phyloP scores from a whole-genome alignment of 2,329 filamentous ascomycete species.

The Piedraia hortae region DNA sequence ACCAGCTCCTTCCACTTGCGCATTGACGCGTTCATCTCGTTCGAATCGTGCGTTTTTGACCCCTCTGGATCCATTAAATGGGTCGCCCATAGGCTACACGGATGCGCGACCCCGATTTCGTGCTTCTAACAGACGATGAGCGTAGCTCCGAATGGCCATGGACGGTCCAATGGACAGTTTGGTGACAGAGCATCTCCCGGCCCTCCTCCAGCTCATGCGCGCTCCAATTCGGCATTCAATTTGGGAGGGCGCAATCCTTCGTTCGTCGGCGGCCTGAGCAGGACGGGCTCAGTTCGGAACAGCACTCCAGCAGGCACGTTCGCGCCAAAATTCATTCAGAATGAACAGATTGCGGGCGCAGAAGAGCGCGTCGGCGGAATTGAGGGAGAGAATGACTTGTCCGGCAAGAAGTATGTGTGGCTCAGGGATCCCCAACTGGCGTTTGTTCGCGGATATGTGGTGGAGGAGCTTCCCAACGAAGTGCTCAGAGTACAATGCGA shows the following conservation, averaged over 20 bases:
- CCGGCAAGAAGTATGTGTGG: conserved; percentile 96
- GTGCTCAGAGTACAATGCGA: conserved; percentile 72
- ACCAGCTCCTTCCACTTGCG: too few species aligned
- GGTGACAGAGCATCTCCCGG: conserved; percentile 37
- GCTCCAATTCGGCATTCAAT: conserved; percentile 54
- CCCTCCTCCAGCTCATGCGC: conserved; percentile 21
- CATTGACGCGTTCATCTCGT: too few species aligned
- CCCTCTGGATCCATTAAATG: conserved; percentile 1
- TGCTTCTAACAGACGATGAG: conserved; percentile 3
- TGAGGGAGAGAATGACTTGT: conserved; percentile 96
- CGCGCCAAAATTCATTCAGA: conserved; percentile 85
- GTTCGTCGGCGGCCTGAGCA: conserved; percentile 9
- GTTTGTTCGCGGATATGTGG: conserved; percentile 77
- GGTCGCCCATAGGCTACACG: conserved; percentile 1
- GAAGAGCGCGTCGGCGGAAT: conserved; percentile 37
- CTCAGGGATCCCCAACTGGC: conserved; percentile 63
- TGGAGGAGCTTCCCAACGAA: conserved; percentile 47
- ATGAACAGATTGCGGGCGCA: conserved; percentile 40
- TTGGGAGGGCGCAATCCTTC: conserved; percentile 25
- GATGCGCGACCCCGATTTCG: conserved; percentile 2
- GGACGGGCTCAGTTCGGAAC: conserved; percentile 34
- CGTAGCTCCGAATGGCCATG: conserved; percentile 33
- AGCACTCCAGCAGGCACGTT: conserved; percentile 54
- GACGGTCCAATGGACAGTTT: conserved; percentile 62
- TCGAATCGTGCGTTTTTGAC: too few species aligned